These are phyloP conservation scores for Pontederia crassipes DNA, from an alignment of 176 grass and related monocot genomes.

Conservation along the genomic window DNA sequence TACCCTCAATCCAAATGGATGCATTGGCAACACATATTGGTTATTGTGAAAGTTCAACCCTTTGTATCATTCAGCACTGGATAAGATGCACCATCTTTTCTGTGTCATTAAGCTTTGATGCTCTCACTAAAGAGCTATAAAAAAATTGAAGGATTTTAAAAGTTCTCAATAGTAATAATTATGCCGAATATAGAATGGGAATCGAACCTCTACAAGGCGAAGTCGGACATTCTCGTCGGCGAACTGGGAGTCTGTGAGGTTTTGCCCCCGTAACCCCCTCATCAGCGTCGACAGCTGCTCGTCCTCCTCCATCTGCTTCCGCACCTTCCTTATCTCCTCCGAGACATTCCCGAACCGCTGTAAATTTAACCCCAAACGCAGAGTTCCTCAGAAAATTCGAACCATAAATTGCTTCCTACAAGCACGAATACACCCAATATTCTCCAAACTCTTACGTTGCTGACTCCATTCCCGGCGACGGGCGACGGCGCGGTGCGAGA, in stretches of 20 bases:
- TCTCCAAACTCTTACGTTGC: conserved; percentile 40
- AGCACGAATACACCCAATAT: not conserved
- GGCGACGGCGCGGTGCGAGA: not conserved
- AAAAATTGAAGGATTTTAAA: too few species aligned
- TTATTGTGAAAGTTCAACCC: too few species aligned
- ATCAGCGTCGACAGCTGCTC: conserved; percentile 84
- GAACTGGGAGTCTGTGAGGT: conserved; percentile 75
- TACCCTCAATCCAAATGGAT: too few species aligned
- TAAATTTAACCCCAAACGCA: conserved; percentile 9
- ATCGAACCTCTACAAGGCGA: conserved; percentile 68
- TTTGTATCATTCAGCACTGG: too few species aligned
- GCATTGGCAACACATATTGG: too few species aligned
- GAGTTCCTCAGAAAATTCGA: not conserved
- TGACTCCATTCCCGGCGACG: conserved; percentile 17
- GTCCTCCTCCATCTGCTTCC: conserved; percentile 99
- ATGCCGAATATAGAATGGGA: not conserved
- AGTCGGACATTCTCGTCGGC: conserved; percentile 53
- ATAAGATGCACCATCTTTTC: too few species aligned
- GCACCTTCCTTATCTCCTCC: conserved; percentile 81
- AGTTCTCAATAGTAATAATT: too few species aligned
- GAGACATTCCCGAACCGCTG: conserved; percentile 74
- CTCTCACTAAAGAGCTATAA: too few species aligned
- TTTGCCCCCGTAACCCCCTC: conserved; percentile 88
- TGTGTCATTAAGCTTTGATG: too few species aligned
- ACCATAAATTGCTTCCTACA: not conserved